These are phyloP conservation scores for Hypsizygus ulmarius DNA, from an alignment of 1,284 basidiomycete species.

Conservation along the genomic window DNA sequence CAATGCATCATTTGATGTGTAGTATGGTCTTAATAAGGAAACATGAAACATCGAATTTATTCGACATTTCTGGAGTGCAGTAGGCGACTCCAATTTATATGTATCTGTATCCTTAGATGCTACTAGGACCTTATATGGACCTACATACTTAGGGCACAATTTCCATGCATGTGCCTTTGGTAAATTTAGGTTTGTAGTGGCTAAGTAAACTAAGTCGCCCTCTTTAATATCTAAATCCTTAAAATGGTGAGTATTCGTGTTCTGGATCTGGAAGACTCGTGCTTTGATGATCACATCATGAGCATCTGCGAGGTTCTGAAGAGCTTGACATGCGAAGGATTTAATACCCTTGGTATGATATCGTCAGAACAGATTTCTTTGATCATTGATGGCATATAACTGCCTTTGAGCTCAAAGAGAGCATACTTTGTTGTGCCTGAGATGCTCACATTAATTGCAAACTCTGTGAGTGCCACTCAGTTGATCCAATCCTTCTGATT, in stretches of 20 bases:
- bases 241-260: constrained; percentile 24
- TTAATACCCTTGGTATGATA: constrained; percentile 20
- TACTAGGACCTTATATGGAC: constrained; percentile 28
- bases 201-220: constrained; percentile 29
- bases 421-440: constrained; percentile 31
- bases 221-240: constrained; percentile 15
- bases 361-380: constrained; percentile 5
- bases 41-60: too few relatives aligned
- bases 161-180: constrained; percentile 24
- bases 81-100: constrained; percentile 27
- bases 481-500: constrained; percentile 35
- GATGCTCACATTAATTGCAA: constrained; percentile 31
- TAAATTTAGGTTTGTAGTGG: constrained; percentile 27
- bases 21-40: neutral
- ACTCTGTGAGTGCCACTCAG: constrained; percentile 30
- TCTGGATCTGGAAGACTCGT: constrained; percentile 23
- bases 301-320: constrained; percentile 22
- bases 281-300: constrained; percentile 30
- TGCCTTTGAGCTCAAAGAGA: constrained; percentile 36
- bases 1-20: neutral
- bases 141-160: neutral
- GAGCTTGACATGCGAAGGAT: constrained; percentile 21
- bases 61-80: neutral
- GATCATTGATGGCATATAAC: constrained; percentile 18
- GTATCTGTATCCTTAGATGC: constrained; percentile 20